Evolutionary conservation across 2,329 filamentous ascomycete genomes (phyloP), one percentile per base, ranked within the genome.

Genomic region (Ophiostoma ulmi): DNA sequence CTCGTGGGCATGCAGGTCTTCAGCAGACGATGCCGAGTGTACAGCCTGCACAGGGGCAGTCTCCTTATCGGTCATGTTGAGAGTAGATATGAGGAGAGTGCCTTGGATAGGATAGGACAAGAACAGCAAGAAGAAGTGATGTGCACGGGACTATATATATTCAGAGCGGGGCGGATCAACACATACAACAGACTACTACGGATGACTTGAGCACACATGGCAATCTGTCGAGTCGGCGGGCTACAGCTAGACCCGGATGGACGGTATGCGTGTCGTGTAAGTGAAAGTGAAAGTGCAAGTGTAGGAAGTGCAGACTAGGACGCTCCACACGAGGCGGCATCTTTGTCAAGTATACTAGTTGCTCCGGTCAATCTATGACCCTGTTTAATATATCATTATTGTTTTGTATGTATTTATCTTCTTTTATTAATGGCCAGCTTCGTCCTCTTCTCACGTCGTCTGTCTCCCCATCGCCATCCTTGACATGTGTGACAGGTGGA

Each of bases 11-110:
- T 41, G n/a, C 22, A 6, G 63, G 35, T 22, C 52, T 10, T 58
- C 52, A 26, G 69, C 31, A 44, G 69, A 66, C 20, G 52, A n/a
- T 22, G 69, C 22, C 52, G 52, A 58, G 52, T 13, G 52, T 26
- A 17, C 11, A 58, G 52, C 52, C 22, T 58, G 52, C 52, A 26
- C 22, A 22, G 52, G 52, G 22, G 52, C 52, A 58, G 52, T 58
- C 52, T 58, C 52, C 52, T 58, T 58, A 22, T 14, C 22, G 52
- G n/a, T 31, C 22, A 58, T 22, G 8, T 26, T 26, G 52, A 58
- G 52, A 11, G 52, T n/a, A n/a, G 4, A 13, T 58, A 26, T 58
- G 52, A 58, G 17, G 10, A 58, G 22, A 58, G n/a, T 13, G 26
- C n/a, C 41, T 7, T 22, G 22, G 52, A 26, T 8, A 55, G 48